A percentile compares a stretch with the other conserved stretches of the same genome.
Conservation (phyloP, 1,139 yeast species). For the Geotrichum reessii region DNA sequence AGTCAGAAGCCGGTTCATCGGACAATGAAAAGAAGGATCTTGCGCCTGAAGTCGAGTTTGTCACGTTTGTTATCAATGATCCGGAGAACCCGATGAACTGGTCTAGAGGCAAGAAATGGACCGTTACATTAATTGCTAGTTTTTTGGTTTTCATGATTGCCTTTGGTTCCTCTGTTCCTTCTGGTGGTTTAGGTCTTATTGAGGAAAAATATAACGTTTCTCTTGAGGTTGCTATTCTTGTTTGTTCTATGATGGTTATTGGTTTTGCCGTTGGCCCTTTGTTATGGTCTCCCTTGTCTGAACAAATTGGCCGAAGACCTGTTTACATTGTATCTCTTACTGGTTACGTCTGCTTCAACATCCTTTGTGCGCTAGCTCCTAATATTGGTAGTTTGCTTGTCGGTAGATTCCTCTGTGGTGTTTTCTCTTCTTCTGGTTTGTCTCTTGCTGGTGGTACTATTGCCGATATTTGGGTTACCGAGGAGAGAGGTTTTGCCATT, state of each 20-base stretch:
- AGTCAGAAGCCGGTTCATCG: constrained; percentile 19
- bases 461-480: constrained; percentile 76
- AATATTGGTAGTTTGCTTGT: constrained; percentile 76
- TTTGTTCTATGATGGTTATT: constrained; percentile 81
- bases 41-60: constrained; percentile 64
- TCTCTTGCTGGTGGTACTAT: constrained; percentile 86
- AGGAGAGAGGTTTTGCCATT: constrained; percentile 81
- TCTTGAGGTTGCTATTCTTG: constrained; percentile 67
- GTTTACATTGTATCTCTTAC: constrained; percentile 74
- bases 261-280: constrained; percentile 88
- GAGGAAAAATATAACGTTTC: constrained; percentile 61
- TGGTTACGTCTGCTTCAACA: constrained; percentile 70
- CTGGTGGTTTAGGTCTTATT: constrained; percentile 70
- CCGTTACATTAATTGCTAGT: constrained; percentile 61
- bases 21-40: constrained; percentile 28
- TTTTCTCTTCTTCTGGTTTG: constrained; percentile 76
- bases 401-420: constrained; percentile 82
- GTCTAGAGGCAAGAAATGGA: constrained; percentile 55
- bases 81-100: constrained; percentile 89
- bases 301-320: constrained; percentile 78
- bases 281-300: constrained; percentile 85
- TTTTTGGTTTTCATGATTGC: constrained; percentile 77
- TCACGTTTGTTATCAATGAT: constrained; percentile 68
- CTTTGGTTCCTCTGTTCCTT: constrained; percentile 81
- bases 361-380: constrained; percentile 83